Evolutionary conservation across 495 filamentous ascomycete genomes (phyloP).

Genomic region (Aspergillus nanangensis): DNA sequence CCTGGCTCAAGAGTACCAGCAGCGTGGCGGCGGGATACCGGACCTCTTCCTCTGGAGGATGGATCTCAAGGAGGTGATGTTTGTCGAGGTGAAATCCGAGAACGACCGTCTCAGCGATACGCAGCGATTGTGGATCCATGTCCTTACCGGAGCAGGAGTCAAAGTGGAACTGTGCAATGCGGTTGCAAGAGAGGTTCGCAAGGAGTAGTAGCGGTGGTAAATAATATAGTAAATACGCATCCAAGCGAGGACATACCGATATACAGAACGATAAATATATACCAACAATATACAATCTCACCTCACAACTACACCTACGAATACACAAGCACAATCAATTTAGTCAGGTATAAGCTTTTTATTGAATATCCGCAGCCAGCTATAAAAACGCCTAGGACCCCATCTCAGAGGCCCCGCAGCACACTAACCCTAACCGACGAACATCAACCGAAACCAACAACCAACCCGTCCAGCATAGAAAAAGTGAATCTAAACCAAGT

Average conservation of each 20-base stretch:
- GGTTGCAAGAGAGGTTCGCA: constrained; percentile 65
- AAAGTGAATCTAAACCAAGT: background rate
- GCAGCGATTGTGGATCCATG: constrained; percentile 95
- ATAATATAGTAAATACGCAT: too few relatives aligned
- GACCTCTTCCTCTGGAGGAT: constrained; percentile 85
- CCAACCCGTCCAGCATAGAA: background rate
- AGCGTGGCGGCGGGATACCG: constrained; percentile 82
- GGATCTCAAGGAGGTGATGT: constrained; percentile 61
- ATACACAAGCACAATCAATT: background rate
- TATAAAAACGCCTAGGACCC: background rate
- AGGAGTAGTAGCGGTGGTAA: background rate
- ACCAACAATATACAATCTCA: too few relatives aligned
- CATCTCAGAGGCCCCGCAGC: background rate
- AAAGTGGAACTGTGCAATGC: constrained; percentile 86
- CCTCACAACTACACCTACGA: too few relatives aligned
- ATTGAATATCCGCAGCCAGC: background rate
- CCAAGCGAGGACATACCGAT: too few relatives aligned
- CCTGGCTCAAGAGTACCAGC: constrained; percentile 88
- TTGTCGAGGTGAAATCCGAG: constrained; percentile 89
- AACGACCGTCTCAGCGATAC: constrained; percentile 97
- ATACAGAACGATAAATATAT: too few relatives aligned
- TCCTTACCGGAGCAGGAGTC: constrained; percentile 77
- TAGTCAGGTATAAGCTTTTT: background rate
- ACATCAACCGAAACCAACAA: constrained; percentile 6
- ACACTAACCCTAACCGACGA: constrained; percentile 2